Evolutionary conservation across 225 moss, liverwort and hornwort genomes (phyloP).

Genomic region (Pleurozium schreberi): DNA sequence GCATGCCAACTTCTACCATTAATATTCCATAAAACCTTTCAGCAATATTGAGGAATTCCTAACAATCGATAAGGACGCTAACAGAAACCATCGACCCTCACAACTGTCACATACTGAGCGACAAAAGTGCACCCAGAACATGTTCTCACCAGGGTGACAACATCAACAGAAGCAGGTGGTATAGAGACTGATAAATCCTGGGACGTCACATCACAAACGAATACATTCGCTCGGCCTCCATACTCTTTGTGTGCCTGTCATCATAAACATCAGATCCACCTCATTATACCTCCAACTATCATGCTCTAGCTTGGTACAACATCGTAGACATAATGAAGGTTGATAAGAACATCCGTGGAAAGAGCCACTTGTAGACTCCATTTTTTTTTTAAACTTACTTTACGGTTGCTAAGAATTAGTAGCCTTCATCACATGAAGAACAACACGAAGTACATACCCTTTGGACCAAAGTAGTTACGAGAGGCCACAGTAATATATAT

Average conservation of each 20-base stretch:
- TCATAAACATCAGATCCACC: not conserved
- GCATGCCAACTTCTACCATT: not conserved
- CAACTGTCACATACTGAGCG: not conserved
- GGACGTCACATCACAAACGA: conserved; percentile 75
- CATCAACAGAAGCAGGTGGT: conserved; percentile 60
- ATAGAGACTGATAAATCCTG: conserved; percentile 45
- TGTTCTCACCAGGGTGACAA: conserved; percentile 73
- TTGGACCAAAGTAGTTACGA: not conserved
- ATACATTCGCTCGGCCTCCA: conserved; percentile 66
- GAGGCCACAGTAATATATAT: not conserved
- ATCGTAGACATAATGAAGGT: not conserved
- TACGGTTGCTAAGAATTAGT: not conserved
- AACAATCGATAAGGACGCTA: not conserved
- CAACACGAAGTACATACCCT: not conserved
- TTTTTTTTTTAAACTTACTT: not conserved
- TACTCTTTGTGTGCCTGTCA: conserved; percentile 77
- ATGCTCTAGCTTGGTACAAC: not conserved
- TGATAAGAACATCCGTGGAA: not conserved
- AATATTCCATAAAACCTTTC: not conserved
- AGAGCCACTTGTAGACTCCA: not conserved
- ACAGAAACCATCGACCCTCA: not conserved
- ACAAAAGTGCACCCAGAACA: not conserved
- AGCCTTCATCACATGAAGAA: not conserved
- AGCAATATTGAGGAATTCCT: not conserved
- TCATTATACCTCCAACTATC: not conserved